Base-by-base conservation (phyloP, 2,329 filamentous ascomycete genomes). In the Leptographium radiaticola region DNA sequence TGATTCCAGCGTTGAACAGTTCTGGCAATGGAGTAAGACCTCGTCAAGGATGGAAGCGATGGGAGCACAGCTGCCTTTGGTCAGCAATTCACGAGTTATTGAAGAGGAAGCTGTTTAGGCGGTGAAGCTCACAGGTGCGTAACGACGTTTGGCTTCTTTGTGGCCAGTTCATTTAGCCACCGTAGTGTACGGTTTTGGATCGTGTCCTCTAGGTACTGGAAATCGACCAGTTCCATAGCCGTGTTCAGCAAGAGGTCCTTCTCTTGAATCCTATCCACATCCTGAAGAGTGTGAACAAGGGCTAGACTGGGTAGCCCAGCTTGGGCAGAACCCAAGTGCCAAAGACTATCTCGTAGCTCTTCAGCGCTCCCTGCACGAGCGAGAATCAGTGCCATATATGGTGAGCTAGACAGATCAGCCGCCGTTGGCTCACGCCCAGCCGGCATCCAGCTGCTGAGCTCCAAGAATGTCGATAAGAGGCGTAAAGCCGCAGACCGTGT, bases 191-290 rank as follows among this genome's bases (percentile, higher is more conserved):
- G 72, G 45, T 76, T 75, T 62, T 86, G 82, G 18, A 81, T 72
- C 2, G 71, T 70, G 54, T 85, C 81, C 55, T 86, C 82, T 9
- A 84, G 68, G 55, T 77, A 77, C 54, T 78, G 75, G 61, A 86
- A 86, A 62, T 86, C 83, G 11, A 86, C 76, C 44, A 86, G 70
- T 61, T 79, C 75, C 53, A 86, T 80, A 1, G 79, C 79, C 4
- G 79, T 78, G 57, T 79, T 80, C 7, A 86, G 70, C 16, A 86
- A 66, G 13, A 86, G 63, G 56, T 84, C 79, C 58, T 79, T 76
- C 57, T 86, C 81, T 52, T 74, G 75, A 60, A 83, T 71, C 7
- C 62, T 56, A 8, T 67, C 63, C 10, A 78, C 61, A 57, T 75
- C 70, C 42, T 73, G 69, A 46, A 74, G 62, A 43, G 67, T 64